Base-by-base conservation (phyloP, 768 basidiomycete genomes). In the Galerina sulciceps region DNA sequence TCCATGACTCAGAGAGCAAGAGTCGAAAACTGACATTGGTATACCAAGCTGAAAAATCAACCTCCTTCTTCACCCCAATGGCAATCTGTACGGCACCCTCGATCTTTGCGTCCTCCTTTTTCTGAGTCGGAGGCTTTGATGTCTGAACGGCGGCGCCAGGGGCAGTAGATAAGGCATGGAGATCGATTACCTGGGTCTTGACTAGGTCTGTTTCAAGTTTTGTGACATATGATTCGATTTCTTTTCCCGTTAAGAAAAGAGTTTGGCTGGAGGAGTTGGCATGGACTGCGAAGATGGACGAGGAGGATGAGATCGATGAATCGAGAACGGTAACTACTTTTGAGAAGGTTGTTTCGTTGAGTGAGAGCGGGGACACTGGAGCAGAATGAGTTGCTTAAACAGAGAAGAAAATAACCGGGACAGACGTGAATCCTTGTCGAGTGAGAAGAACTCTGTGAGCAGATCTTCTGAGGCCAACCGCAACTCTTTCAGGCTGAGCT, bases 1-100 rank as follows among this genome's bases (percentile, higher is more conserved):
- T 26, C n/a, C 23, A 22, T 3, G 2, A 4, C 37, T n/a, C 31
- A 6, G 51, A 58, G 41, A 23, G 48, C 26, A 9, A 22, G 54
- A n/a, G 34, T 34, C 17, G 37, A 13, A 3, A 18, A 77, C 83
- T 60, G 61, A 95, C 94, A 69, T 86, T 94, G 58, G 93, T 94
- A 72, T 98, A 96, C 94, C 95, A 98, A 14, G 86, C 83, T 9
- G 95, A 77, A 75, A 99, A 98, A 71, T 98, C 96, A 42, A 90
- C 91, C 71, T 97, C 94, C 74, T 98, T 98, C 82, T 93, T 93
- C 66, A 95, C 91, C 52, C 93, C 91, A 69, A 98, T 92, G 36
- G 96, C 95, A 66, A 96, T 89, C 77, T 96, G 91, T 20, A 94
- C 86, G 0, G 93, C 88, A 46, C 91, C 93, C 59, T 96, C 91